Percentiles rank a stretch among this genome's conserved stretches.
phyloP scores from a whole-genome alignment of 768 basidiomycete species.

The Pleurotus djamor region DNA sequence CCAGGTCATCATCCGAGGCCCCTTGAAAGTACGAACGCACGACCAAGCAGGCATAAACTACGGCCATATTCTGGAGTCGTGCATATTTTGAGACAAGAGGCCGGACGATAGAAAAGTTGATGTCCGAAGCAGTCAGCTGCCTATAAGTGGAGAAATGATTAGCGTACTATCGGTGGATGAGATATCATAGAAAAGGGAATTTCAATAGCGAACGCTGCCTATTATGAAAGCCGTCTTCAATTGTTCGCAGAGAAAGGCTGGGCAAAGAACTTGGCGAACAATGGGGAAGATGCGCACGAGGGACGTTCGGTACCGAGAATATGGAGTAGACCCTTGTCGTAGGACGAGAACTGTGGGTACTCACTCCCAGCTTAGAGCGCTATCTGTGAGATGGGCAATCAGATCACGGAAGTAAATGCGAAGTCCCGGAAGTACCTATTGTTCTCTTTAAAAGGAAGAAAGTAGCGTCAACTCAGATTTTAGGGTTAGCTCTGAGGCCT shows the following conservation, averaged over 20 bases:
- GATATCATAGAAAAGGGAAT: constrained; percentile 3
- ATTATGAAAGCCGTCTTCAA: neutral
- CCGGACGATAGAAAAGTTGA: constrained; percentile 78
- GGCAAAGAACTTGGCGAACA: neutral
- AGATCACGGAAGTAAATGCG: constrained; percentile 8
- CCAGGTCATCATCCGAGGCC: constrained; percentile 67
- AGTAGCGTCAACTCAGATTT: constrained; percentile 8
- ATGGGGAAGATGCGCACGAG: neutral
- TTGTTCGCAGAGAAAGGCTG: neutral
- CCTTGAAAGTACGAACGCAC: constrained; percentile 77
- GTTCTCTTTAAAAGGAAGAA: constrained; percentile 34
- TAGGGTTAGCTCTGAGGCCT: constrained; percentile 23
- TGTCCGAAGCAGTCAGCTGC: constrained; percentile 81
- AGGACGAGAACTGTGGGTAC: constrained; percentile 22
- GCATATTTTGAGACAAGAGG: constrained; percentile 82
- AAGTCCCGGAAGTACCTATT: constrained; percentile 30
- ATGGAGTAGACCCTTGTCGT: neutral
- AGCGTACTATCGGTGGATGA: neutral
- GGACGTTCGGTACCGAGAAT: neutral
- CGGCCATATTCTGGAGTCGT: constrained; percentile 68
- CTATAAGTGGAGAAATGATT: constrained; percentile 26
- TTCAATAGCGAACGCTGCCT: neutral
- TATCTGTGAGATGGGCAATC: constrained; percentile 41
- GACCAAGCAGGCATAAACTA: constrained; percentile 76
- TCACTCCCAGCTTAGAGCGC: constrained; percentile 79